These are phyloP conservation scores for Mycena floridula DNA, from an alignment of 768 basidiomycete species.

Conservation along the genomic window DNA sequence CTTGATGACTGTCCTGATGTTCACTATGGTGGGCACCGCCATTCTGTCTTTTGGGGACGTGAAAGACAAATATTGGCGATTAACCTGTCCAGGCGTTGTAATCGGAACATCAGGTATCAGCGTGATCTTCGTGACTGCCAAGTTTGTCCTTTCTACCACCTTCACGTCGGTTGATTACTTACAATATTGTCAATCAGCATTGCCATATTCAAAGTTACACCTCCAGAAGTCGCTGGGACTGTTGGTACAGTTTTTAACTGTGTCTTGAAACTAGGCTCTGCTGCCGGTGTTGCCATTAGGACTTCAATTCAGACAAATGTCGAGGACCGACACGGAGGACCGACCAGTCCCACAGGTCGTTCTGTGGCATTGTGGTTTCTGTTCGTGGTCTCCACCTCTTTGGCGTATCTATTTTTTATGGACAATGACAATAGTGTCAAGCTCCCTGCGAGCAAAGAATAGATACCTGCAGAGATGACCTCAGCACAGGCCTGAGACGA, in stretches of 20 bases:
- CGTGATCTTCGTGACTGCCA: constrained; percentile 41
- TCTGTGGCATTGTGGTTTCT: constrained; percentile 40
- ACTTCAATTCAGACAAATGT: constrained; percentile 43
- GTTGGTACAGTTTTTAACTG: constrained; percentile 54
- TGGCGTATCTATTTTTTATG: constrained; percentile 23
- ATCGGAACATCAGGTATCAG: constrained; percentile 41
- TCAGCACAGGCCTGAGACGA: no score
- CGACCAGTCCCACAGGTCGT: constrained; percentile 29
- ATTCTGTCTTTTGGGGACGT: constrained; percentile 35
- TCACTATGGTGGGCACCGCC: constrained; percentile 30
- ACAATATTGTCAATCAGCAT: constrained; percentile 25
- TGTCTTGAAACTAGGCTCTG: constrained; percentile 46
- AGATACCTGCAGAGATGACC: no score
- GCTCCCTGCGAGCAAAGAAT: no score
- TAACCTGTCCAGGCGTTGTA: constrained; percentile 42
- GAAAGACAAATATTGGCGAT: constrained; percentile 36
- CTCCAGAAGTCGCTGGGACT: constrained; percentile 41
- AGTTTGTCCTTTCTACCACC: constrained; percentile 26
- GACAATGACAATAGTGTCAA: no score
- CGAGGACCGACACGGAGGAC: constrained; percentile 24
- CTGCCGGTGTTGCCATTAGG: constrained; percentile 43
- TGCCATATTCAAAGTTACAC: constrained; percentile 43
- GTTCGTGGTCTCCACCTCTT: constrained; percentile 22
- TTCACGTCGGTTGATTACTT: background rate
- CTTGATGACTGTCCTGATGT: constrained; percentile 32